These are phyloP conservation scores for Syncephalastrum sp. DNA, from an alignment of 371 early-diverging fungal species.

Conservation along the genomic window DNA sequence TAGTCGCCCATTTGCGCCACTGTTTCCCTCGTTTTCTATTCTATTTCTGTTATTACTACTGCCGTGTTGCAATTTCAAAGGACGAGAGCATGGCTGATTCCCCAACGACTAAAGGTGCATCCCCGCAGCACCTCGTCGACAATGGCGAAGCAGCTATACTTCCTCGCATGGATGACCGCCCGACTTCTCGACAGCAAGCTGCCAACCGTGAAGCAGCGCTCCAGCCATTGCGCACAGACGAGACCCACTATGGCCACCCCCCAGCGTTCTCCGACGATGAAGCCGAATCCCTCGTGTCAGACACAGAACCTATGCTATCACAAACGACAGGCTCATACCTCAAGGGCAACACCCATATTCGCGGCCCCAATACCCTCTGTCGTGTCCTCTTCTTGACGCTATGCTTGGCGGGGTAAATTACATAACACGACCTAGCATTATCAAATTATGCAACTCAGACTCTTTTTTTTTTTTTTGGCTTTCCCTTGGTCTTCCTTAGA, in stretches of 20 bases:
- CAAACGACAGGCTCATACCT: conserved; percentile 3
- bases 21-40: too few relatives aligned
- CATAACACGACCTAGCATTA: not conserved
- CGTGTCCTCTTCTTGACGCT: conserved; percentile 42
- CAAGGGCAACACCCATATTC: conserved; percentile 22
- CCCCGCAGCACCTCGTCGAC: too few relatives aligned
- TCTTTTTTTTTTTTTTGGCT: not conserved
- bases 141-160: too few relatives aligned
- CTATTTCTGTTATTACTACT: too few relatives aligned
- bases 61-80: too few relatives aligned
- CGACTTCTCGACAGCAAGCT: too few relatives aligned
- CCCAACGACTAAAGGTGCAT: too few relatives aligned
- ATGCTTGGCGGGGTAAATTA: conserved; percentile 37
- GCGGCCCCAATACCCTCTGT: conserved; percentile 35
- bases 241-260: not conserved
- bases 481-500: conserved; percentile 11
- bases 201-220: too few relatives aligned
- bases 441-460: conserved; percentile 9
- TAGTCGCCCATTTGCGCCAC: too few relatives aligned
- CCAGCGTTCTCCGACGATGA: conserved; percentile 10
- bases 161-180: too few relatives aligned
- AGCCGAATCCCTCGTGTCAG: conserved; percentile 7
- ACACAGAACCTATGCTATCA: conserved; percentile 9
- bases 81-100: too few relatives aligned
- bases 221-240: not conserved